Evolutionary conservation across 2,329 filamentous ascomycete genomes (phyloP).

Genomic region (Fusarium decemcellulare): DNA sequence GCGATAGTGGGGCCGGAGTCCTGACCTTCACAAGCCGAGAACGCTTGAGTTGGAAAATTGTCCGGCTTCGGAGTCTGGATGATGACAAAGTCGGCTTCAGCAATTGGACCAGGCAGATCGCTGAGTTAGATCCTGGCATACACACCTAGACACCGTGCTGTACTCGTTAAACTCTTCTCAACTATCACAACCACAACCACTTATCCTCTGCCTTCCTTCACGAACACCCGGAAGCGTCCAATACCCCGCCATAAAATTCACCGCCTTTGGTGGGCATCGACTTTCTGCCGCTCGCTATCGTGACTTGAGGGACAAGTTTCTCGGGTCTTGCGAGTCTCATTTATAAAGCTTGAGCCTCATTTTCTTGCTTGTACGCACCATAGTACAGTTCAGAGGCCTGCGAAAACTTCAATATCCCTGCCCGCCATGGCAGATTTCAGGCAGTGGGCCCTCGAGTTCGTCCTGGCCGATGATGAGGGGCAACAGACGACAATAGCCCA

Average conservation of each 20-base stretch:
- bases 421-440: constrained; percentile 64
- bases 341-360: not conserved
- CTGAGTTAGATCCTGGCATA: constrained; percentile 2
- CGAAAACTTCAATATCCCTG: not conserved
- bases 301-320: constrained; percentile 23
- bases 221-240: not conserved
- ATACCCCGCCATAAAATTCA: constrained; percentile 46
- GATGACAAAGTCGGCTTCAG: constrained; percentile 44
- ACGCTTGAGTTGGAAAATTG: constrained; percentile 3
- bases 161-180: no score
- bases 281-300: constrained; percentile 36
- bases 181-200: not conserved
- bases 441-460: constrained; percentile 68
- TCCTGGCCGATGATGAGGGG: constrained; percentile 64
- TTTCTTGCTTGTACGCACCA: not conserved
- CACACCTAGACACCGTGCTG: not conserved
- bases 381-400: not conserved
- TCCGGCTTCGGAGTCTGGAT: constrained; percentile 46
- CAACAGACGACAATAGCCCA: constrained; percentile 58
- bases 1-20: constrained; percentile 37
- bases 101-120: constrained; percentile 42
- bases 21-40: not conserved
- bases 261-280: constrained; percentile 44
- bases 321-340: not conserved
- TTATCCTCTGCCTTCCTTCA: not conserved